A percentile compares a stretch with the other conserved stretches of the same genome.
phyloP scores from a whole-genome alignment of 129 eudicot species.

The Centella asiatica region DNA sequence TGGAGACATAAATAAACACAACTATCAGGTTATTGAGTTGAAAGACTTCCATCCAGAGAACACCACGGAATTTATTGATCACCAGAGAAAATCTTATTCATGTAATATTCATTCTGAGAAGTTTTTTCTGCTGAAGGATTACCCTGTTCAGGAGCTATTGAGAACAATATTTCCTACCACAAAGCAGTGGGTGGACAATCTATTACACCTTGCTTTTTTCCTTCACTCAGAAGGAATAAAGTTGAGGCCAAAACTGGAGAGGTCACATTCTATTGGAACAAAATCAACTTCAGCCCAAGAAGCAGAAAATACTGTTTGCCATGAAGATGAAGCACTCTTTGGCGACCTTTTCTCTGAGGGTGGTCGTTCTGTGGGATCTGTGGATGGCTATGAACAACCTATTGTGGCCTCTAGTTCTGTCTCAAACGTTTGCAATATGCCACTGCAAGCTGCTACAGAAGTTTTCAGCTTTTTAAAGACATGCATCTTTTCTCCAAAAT shows the following conservation, averaged over 20 bases:
- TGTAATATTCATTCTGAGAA: constrained; percentile 33
- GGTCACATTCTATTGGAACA: constrained; percentile 54
- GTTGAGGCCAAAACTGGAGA: constrained; percentile 58
- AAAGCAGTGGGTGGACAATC: constrained; percentile 70
- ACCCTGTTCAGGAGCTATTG: constrained; percentile 58
- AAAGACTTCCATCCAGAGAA: constrained; percentile 29
- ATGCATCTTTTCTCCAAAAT: constrained; percentile 59
- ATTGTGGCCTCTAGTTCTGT: constrained; percentile 39
- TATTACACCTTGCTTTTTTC: constrained; percentile 64
- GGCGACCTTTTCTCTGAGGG: constrained; percentile 97
- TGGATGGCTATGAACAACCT: constrained; percentile 76
- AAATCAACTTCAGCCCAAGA: constrained; percentile 53
- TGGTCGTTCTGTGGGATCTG: constrained; percentile 83
- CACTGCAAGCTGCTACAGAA: constrained; percentile 70
- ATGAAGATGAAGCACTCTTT: constrained; percentile 93
- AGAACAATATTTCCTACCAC: constrained; percentile 56
- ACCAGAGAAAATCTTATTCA: constrained; percentile 25
- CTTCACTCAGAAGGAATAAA: constrained; percentile 86
- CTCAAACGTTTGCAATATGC: constrained; percentile 54
- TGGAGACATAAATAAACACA: constrained; percentile 54
- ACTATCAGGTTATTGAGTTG: constrained; percentile 38
- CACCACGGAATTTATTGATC: constrained; percentile 15
- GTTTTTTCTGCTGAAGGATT: constrained; percentile 40
- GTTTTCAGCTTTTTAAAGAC: constrained; percentile 55
- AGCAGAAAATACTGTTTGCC: constrained; percentile 64